Evolutionary conservation across 352 stramenopile genomes (phyloP).

Genomic region (Globisporangium cylindrosporum): DNA sequence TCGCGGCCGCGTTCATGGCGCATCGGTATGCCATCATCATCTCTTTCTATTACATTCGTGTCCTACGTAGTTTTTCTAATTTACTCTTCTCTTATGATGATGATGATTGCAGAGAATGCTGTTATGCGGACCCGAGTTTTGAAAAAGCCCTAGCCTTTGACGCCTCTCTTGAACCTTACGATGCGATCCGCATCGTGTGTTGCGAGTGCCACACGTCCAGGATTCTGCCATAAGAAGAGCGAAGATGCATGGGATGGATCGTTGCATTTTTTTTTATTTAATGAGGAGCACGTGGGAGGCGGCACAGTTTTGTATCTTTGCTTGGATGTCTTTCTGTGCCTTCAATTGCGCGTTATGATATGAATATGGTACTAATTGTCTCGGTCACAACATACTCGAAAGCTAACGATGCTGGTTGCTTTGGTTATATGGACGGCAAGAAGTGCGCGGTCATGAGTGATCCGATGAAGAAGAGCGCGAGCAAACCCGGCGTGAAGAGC

Average conservation of each 20-base stretch:
- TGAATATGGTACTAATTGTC: not conserved
- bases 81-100: not conserved
- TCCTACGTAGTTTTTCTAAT: not conserved
- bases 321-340: not conserved
- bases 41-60: not conserved
- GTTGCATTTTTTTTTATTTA: constrained; percentile 11
- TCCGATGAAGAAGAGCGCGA: constrained; percentile 88
- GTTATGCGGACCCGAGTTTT: constrained; percentile 48
- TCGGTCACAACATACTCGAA: too few relatives aligned
- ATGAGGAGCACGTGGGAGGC: not conserved
- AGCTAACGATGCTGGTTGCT: not conserved
- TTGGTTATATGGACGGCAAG: constrained; percentile 73
- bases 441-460: constrained; percentile 94
- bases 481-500: constrained; percentile 87
- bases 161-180: constrained; percentile 2
- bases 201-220: constrained; percentile 3
- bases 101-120: constrained; percentile 33
- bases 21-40: constrained; percentile 41
- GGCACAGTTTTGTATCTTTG: not conserved
- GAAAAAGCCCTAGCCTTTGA: constrained; percentile 29
- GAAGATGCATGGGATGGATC: not conserved
- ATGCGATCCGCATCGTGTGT: constrained; percentile 16
- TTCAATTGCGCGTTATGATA: not conserved
- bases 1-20: constrained; percentile 48
- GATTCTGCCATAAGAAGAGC: constrained; percentile 7